Conservation (phyloP, 371 early-diverging fungal species). For the Lichtheimia corymbifera region DNA sequence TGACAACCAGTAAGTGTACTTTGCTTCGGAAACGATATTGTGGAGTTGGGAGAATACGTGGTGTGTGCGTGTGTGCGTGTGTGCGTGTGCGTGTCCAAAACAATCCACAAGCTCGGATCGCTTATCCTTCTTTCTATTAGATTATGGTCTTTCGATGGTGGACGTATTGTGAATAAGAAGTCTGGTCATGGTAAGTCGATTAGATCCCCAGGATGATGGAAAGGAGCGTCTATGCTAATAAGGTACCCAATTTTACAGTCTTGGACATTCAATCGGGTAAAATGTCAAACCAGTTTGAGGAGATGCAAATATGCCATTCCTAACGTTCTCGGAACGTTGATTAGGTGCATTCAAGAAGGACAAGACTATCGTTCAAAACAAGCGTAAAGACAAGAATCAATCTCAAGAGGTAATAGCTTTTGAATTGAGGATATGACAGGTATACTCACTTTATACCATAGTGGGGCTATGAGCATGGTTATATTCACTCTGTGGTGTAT, state of each 20-base stretch:
- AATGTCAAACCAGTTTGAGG: too few species aligned
- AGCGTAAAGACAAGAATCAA: constrained; percentile 34
- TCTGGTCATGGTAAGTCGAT: constrained; percentile 48
- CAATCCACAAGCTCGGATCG: too few species aligned
- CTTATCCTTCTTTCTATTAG: constrained; percentile 17
- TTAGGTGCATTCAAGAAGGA: constrained; percentile 51
- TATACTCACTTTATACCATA: constrained; percentile 10
- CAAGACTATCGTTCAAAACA: constrained; percentile 48
- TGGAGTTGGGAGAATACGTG: not conserved
- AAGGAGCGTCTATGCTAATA: constrained; percentile 1
- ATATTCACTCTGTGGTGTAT: constrained; percentile 42
- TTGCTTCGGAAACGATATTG: not conserved
- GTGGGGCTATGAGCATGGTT: constrained; percentile 49
- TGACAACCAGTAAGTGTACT: constrained; percentile 45
- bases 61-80: too few species aligned
- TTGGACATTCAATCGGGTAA: constrained; percentile 6
- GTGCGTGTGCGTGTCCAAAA: too few species aligned
- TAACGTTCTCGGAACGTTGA: not conserved
- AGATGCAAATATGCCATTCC: too few species aligned
- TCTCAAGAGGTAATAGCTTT: constrained; percentile 39
- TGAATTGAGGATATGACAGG: not conserved
- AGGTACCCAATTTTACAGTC: not conserved
- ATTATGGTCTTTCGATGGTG: constrained; percentile 42
- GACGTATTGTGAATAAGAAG: constrained; percentile 47
- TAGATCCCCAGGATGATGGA: not conserved